Conservation (phyloP, 2,329 filamentous ascomycete genomes). For the Colletotrichum lindemuthianum region DNA sequence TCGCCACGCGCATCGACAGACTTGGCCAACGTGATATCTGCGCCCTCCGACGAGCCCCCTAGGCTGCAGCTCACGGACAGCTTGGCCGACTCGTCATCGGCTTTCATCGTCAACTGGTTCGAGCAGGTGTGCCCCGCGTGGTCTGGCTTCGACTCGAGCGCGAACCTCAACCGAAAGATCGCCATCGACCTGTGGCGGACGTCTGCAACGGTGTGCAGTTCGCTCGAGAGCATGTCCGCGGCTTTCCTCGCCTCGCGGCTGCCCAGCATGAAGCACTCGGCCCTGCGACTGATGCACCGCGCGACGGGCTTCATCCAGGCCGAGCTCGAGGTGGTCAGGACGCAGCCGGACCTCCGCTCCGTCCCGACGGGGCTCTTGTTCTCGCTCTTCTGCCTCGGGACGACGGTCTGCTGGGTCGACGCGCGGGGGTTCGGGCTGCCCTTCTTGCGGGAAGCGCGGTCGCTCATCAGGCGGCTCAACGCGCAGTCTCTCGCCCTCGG, state of each 20-base stretch:
- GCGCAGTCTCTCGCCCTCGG: slow-evolving; percentile 33
- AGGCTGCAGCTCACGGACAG: slow-evolving; percentile 33
- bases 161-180: slow-evolving; percentile 51
- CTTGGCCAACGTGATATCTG: neutral
- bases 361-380: slow-evolving; percentile 49
- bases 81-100: slow-evolving; percentile 43
- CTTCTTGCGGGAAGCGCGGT: slow-evolving; percentile 45
- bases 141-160: slow-evolving; percentile 52
- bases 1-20: neutral
- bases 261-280: slow-evolving; percentile 49
- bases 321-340: slow-evolving; percentile 44
- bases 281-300: slow-evolving; percentile 45
- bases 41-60: neutral
- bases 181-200: slow-evolving; percentile 49
- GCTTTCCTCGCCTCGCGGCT: slow-evolving; percentile 47
- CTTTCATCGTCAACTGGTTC: slow-evolving; percentile 52
- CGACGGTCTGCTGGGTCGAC: slow-evolving; percentile 53
- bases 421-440: slow-evolving; percentile 45
- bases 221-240: slow-evolving; percentile 54
- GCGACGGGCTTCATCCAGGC: slow-evolving; percentile 48
- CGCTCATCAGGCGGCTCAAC: slow-evolving; percentile 42
- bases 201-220: slow-evolving; percentile 49
- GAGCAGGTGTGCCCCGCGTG: slow-evolving; percentile 52
- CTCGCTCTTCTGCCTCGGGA: slow-evolving; percentile 52
- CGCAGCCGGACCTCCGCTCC: slow-evolving; percentile 32